Percentiles rank a stretch among this genome's conserved stretches.
phyloP scores from a whole-genome alignment of 2,329 filamentous ascomycete genomes.

The Emmonsiellopsis sp. region DNA sequence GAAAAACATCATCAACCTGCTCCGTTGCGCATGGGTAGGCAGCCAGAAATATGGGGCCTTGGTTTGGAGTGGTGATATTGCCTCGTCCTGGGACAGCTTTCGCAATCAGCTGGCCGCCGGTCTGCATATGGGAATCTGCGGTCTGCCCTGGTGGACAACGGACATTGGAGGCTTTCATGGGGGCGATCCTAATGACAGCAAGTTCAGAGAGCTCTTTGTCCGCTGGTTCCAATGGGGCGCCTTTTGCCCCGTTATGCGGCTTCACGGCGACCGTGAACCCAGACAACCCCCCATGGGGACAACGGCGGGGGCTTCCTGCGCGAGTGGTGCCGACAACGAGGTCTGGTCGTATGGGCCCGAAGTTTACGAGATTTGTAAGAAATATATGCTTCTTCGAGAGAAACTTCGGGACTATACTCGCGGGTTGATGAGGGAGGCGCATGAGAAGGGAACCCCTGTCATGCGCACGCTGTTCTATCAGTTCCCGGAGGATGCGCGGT shows the following conservation, averaged over 20 bases:
- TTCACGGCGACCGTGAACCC: conserved; percentile 58
- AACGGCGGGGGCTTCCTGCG: conserved; percentile 27
- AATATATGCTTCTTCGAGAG: conserved; percentile 51
- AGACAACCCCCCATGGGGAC: conserved; percentile 36
- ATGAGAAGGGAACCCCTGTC: conserved; percentile 50
- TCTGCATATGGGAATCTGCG: conserved; percentile 55
- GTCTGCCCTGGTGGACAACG: conserved; percentile 60
- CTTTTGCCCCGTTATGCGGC: conserved; percentile 58
- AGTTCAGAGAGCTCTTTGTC: conserved; percentile 54
- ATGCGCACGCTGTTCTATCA: conserved; percentile 57
- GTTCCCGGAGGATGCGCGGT: conserved; percentile 45
- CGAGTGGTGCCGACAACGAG: conserved; percentile 49
- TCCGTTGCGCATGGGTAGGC: conserved; percentile 48
- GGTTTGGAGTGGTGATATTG: conserved; percentile 60
- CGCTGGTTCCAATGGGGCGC: conserved; percentile 63
- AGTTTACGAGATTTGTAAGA: conserved; percentile 50
- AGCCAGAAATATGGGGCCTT: conserved; percentile 56
- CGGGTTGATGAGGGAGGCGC: conserved; percentile 49
- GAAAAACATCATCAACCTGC: conserved; percentile 49
- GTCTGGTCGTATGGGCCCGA: conserved; percentile 57
- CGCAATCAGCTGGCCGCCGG: conserved; percentile 54
- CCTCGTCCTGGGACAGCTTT: conserved; percentile 52
- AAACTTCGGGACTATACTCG: conserved; percentile 49
- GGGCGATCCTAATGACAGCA: conserved; percentile 45
- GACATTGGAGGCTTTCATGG: conserved; percentile 64